Conservation (phyloP, 106 monocot species). For the Dactylorhiza incarnata region DNA sequence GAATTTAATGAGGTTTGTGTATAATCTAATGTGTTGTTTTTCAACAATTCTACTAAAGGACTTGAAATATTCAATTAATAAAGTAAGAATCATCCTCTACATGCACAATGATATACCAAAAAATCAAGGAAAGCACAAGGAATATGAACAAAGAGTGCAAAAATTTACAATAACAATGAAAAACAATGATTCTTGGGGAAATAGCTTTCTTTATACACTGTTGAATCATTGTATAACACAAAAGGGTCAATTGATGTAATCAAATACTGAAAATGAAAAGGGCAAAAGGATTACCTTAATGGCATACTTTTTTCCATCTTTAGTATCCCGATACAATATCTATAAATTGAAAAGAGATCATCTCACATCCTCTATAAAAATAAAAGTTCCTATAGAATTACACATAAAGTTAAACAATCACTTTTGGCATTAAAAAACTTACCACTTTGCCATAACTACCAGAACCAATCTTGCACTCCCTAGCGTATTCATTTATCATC, state of each 20-base stretch:
- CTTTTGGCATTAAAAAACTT: constrained; percentile 11
- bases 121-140: neutral
- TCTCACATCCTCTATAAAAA: neutral
- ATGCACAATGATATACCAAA: neutral
- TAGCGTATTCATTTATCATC: constrained; percentile 80
- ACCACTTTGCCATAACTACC: constrained; percentile 99
- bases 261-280: neutral
- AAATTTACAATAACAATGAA: neutral
- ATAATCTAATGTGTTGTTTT: neutral
- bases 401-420: neutral
- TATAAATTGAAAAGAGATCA: constrained; percentile 11
- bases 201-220: neutral
- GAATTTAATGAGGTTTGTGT: neutral
- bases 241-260: neutral
- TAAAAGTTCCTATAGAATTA: neutral
- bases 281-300: constrained; percentile 40
- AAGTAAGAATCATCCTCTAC: neutral
- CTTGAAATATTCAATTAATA: neutral
- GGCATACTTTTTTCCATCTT: constrained; percentile 67
- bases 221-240: neutral
- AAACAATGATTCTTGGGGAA: neutral
- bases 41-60: neutral
- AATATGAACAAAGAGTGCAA: neutral
- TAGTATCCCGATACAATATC: constrained; percentile 56
- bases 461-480: constrained; percentile 63